These are phyloP conservation scores for Moricandia arvensis DNA, from an alignment of 345 rosid genomes.

Conservation along the genomic window DNA sequence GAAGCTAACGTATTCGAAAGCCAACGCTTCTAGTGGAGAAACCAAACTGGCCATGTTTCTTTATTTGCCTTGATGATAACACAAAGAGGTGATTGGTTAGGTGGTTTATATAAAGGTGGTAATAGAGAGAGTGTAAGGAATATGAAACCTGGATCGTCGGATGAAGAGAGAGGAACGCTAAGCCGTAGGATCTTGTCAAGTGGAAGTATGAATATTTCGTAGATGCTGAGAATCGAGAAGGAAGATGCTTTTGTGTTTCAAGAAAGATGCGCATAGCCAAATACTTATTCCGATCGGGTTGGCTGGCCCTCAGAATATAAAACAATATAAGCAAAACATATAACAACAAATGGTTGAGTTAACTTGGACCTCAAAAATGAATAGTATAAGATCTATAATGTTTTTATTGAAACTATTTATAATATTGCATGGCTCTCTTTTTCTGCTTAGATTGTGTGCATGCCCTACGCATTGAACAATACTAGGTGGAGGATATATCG, in stretches of 20 bases:
- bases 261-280: background rate
- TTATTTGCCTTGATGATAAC: background rate
- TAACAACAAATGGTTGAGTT: background rate
- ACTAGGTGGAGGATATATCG: background rate
- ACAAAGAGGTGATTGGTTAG: background rate
- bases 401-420: background rate
- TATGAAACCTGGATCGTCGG: background rate
- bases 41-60: conserved; percentile 10
- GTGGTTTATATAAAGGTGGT: background rate
- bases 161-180: background rate
- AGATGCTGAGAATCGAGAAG: background rate
- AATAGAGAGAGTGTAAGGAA: background rate
- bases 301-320: background rate
- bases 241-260: background rate
- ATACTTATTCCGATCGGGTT: background rate
- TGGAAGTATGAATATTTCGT: background rate
- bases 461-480: background rate
- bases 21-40: conserved; percentile 37
- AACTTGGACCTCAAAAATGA: background rate
- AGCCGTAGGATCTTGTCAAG: background rate
- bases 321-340: background rate
- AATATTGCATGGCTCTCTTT: background rate
- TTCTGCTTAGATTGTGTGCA: background rate
- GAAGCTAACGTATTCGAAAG: conserved; percentile 23
- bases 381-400: background rate